Evolutionary conservation across 2,329 filamentous ascomycete species (phyloP).

Genomic region (Setomelanomma holmii): DNA sequence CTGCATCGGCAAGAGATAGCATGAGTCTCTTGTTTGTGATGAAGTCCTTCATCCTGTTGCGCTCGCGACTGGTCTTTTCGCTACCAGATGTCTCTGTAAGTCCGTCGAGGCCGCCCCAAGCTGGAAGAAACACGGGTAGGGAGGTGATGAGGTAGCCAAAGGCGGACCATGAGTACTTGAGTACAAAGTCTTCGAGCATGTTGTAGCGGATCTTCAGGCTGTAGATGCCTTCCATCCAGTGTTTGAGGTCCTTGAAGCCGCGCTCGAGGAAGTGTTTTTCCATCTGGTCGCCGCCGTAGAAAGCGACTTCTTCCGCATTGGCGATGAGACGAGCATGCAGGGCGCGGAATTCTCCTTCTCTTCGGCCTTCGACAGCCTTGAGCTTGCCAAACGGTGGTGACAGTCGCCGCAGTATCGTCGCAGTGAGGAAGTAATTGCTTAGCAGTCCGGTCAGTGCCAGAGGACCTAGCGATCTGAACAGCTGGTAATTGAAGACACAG

Average conservation of each 20-base stretch:
- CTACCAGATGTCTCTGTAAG: conserved; percentile 66
- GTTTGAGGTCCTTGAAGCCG: conserved; percentile 90
- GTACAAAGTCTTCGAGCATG: conserved; percentile 96
- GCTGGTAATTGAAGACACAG: conserved; percentile 96
- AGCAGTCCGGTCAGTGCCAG: conserved; percentile 84
- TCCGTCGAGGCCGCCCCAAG: conserved; percentile 87
- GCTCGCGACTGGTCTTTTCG: conserved; percentile 68
- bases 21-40: conserved; percentile 99
- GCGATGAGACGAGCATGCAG: conserved; percentile 91
- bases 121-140: conserved; percentile 90
- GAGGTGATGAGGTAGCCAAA: conserved; percentile 95
- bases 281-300: conserved; percentile 94
- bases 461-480: conserved; percentile 89
- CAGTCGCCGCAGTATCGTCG: conserved; percentile 83
- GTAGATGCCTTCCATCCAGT: conserved; percentile 98
- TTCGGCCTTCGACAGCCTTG: conserved; percentile 92
- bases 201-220: conserved; percentile 98
- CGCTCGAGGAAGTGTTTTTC: conserved; percentile 91
- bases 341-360: conserved; percentile 93
- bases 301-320: conserved; percentile 96
- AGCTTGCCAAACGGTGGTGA: conserved; percentile 97
- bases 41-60: conserved; percentile 94
- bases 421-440: conserved; percentile 93
- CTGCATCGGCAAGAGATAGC: conserved; percentile 94
- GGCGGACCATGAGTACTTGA: conserved; percentile 98